These are phyloP conservation scores for Magnusiomyces fungicola DNA, from an alignment of 1,139 yeast genomes.

Conservation along the genomic window DNA sequence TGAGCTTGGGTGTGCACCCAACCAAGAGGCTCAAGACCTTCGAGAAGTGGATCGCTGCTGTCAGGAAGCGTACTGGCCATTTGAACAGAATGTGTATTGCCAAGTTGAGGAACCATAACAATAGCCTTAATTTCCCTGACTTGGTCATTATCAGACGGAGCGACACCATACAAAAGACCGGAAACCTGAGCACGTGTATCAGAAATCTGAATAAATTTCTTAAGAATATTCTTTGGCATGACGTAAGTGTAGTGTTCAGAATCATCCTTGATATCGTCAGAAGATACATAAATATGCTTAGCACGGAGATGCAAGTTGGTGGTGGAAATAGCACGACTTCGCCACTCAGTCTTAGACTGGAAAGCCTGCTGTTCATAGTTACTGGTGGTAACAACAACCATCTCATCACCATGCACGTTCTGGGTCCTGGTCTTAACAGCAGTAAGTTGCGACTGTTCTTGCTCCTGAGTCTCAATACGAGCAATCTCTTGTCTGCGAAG, in stretches of 20 bases:
- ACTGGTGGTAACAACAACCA: slow-evolving; percentile 87
- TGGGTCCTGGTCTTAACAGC: slow-evolving; percentile 80
- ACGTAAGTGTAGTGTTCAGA: slow-evolving; percentile 58
- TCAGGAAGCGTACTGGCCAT: slow-evolving; percentile 47
- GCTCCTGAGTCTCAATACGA: slow-evolving; percentile 58
- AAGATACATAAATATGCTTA: slow-evolving; percentile 67
- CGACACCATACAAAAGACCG: slow-evolving; percentile 68
- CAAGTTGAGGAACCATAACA: slow-evolving; percentile 85
- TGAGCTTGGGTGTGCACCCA: slow-evolving; percentile 60
- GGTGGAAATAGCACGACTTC: slow-evolving; percentile 76
- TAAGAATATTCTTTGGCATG: slow-evolving; percentile 73
- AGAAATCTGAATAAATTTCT: slow-evolving; percentile 70
- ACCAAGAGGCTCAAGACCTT: slow-evolving; percentile 35
- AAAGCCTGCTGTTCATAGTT: slow-evolving; percentile 81
- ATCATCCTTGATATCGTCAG: slow-evolving; percentile 47
- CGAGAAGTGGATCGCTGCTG: slow-evolving; percentile 25
- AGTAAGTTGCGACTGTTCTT: slow-evolving; percentile 45
- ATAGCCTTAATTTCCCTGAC: slow-evolving; percentile 73
- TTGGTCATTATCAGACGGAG: slow-evolving; percentile 61
- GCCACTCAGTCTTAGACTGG: slow-evolving; percentile 86
- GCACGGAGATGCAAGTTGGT: slow-evolving; percentile 66
- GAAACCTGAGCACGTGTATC: slow-evolving; percentile 81
- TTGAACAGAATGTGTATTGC: slow-evolving; percentile 59
- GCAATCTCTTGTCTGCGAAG: slow-evolving; percentile 73
- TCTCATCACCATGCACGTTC: slow-evolving; percentile 94